Evolutionary conservation across 225 moss, liverwort and hornwort genomes (phyloP).

Genomic region (Pseudisothecium myosuroides): DNA sequence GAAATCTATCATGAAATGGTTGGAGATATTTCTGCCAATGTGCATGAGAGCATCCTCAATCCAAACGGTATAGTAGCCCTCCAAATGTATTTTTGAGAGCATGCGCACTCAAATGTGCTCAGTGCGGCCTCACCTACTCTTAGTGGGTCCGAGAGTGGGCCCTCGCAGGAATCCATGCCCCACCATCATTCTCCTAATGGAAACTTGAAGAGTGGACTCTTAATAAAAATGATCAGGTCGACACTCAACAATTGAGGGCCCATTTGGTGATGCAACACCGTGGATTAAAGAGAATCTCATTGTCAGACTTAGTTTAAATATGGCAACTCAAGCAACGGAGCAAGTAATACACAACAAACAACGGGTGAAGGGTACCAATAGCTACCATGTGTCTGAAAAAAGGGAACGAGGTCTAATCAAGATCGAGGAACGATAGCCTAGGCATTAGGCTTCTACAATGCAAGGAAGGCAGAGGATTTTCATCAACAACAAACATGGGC

Average conservation of each 20-base stretch:
- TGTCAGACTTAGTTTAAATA: neutral
- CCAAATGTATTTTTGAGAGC: neutral
- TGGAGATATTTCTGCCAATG: neutral
- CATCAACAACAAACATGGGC: fast-evolving
- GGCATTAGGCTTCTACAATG: too few species aligned
- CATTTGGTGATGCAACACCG: neutral
- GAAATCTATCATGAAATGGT: fast-evolving
- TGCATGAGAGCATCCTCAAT: neutral
- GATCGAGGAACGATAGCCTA: fast-evolving
- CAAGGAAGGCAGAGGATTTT: too few species aligned
- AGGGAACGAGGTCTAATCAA: fast-evolving
- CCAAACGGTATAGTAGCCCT: fast-evolving
- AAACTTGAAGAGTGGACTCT: fast-evolving
- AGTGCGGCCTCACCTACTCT: fast-evolving
- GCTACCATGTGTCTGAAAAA: fast-evolving
- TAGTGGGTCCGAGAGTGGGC: fast-evolving
- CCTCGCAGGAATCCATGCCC: fast-evolving
- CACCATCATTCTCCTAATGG: fast-evolving
- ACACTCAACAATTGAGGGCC: fast-evolving
- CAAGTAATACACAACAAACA: fast-evolving
- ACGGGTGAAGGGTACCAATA: too few species aligned
- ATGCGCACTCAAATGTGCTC: fast-evolving
- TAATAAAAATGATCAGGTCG: too few species aligned
- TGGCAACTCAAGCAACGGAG: fast-evolving
- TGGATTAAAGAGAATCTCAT: neutral